Base-by-base conservation (phyloP, 352 stramenopile species). In the Globisporangium camurandrum region DNA sequence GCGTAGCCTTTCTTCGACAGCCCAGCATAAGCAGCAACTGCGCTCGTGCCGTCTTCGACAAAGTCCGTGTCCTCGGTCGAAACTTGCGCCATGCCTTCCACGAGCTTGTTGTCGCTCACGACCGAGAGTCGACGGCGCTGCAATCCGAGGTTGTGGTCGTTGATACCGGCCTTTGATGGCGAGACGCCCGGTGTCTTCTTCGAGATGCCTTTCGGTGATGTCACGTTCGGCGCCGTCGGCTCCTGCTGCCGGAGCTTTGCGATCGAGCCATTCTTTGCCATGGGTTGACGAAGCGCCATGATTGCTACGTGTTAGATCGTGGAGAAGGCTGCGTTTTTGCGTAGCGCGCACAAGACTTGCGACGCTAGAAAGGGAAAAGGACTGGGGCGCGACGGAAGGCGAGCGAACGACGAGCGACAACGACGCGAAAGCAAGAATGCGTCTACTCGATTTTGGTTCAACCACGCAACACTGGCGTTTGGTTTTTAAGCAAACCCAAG, bases 1-100 rank as follows among this genome's bases (percentile, higher is more conserved):
- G 81, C 77, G 45, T 92, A 92, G 0, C 77, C 80, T 42, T 88
- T 89, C 66, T 92, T 92, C n/a, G 70, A 86, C 2, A 88, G 64
- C 0, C 81, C 81, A 0, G 81, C 74, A 50, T 86, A 89, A n/a
- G 77, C 66, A 0, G 76, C 73, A 2, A 89, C 70, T 0, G 72
- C 72, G 28, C 69, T 79, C 1, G 53, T 67, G 28, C 71, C 75
- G 54, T 88, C 75, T 31, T 83, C 71, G 11, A 88, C 50, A 41
- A 69, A 85, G 45, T 86, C 77, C 16, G 73, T 66, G 37, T 89
- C 74, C 8, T 70, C 66, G 5, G 79, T 83, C 20, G 69, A 65
- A 14, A 83, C 68, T 11, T 80, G 71, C 0, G 74, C 66, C 72
- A 92, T 84, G 5, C 75, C 75, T 42, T 92, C 75, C 9, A 92